Evolutionary conservation across 768 basidiomycete species (phyloP), one percentile per base, ranked within the genome.

Genomic region (Calocera cornea): DNA sequence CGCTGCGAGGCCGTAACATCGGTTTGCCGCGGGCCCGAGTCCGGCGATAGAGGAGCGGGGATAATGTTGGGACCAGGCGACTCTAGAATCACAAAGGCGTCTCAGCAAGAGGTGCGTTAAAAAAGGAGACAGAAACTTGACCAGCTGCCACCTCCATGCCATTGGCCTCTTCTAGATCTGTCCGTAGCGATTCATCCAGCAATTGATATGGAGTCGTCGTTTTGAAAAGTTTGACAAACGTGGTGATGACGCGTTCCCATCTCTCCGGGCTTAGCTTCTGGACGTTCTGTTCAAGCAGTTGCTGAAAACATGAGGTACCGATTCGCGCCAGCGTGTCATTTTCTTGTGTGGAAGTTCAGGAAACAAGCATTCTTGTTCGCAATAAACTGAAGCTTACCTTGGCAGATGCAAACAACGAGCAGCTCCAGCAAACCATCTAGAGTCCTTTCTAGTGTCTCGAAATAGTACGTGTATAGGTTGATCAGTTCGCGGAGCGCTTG

Each of bases 271-370:
- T 90, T 34, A 99, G 83, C 76, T 94, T 97, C 68, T 81, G 80
- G 50, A 95, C 89, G 71, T 98, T 99, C 72, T 82, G 90, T 76
- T 99, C 97, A 64, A 99, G 78, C 22, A 98, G 83, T 73, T 97
- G 95, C 76, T 98, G 97, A 68, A 99, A 79, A 76, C 97, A 99
- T 0, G 97, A 94, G 1, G 97, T 98, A 8, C 97, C 97, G 68
- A 99, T 97, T 64, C 95, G 87, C 7, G 97, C 95, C 47, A 98
- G 83, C 1, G 95, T 98, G 73, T 98, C 97, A 73, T 98, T 98
- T 79, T 99, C 97, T 99, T 75, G 27, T 27, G 31, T 19, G 17
- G 11, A 24, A 10, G 17, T 69, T 66, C 19, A 69, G 65, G 54
- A 67, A 47, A 29, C 31, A 69, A 22, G 0, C 27, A 2, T n/a